phyloP scores from a whole-genome alignment of 257 asterid species.

The Marsdenia floribunda region DNA sequence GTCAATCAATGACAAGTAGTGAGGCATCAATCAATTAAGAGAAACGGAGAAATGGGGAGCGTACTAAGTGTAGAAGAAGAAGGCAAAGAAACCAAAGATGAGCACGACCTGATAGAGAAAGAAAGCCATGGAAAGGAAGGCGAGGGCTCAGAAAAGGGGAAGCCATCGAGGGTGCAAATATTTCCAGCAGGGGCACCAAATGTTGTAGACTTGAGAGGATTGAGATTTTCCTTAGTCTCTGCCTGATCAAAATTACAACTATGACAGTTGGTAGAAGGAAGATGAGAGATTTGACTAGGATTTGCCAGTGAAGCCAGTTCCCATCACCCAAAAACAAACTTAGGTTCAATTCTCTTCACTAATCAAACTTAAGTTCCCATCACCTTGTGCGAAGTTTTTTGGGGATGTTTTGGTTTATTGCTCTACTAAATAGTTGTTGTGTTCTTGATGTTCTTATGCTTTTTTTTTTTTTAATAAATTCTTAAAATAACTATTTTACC shows the following conservation, averaged over 20 bases:
- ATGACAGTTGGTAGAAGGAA: conserved; percentile 38
- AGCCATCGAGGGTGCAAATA: conserved; percentile 69
- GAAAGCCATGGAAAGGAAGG: conserved; percentile 53
- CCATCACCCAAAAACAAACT: too few species aligned
- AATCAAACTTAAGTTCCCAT: too few species aligned
- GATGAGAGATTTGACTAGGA: conserved; percentile 45
- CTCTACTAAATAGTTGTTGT: too few species aligned
- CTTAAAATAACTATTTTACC: too few species aligned
- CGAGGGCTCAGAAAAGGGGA: conserved; percentile 58
- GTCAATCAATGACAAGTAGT: too few species aligned
- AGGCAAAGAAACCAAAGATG: conserved; percentile 53
- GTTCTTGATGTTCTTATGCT: too few species aligned
- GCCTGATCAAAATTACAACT: conserved; percentile 32
- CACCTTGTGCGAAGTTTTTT: too few species aligned
- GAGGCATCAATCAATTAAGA: not conserved
- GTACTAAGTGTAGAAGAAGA: conserved; percentile 89
- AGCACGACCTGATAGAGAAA: conserved; percentile 51
- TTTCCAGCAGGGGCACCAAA: too few species aligned
- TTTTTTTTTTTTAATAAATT: too few species aligned
- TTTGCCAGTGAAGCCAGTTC: conserved; percentile 86
- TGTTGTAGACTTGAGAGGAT: conserved; percentile 24
- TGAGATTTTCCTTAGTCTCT: not conserved
- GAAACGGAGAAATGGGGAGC: not conserved
- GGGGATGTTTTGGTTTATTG: too few species aligned
- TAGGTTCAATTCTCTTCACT: too few species aligned